phyloP scores from a whole-genome alignment of 306 rosid genomes.

The Cucumis hystrix region DNA sequence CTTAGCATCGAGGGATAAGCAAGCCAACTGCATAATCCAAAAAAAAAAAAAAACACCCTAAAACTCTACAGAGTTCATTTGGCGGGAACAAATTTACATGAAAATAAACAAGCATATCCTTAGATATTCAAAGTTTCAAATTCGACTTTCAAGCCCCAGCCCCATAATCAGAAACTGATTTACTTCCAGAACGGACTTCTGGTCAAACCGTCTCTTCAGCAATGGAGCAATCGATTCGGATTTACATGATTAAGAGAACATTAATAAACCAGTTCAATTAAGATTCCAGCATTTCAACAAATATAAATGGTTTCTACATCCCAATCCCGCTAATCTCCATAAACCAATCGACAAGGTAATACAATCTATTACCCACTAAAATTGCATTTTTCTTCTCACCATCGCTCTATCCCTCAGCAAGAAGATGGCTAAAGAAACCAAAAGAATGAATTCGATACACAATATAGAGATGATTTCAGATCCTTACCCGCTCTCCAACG shows the following conservation, averaged over 20 bases:
- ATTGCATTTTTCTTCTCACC: neutral
- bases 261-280: neutral
- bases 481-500: slow-evolving; percentile 76
- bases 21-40: neutral
- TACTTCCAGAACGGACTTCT: neutral
- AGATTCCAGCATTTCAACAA: neutral
- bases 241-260: neutral
- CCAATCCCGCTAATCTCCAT: neutral
- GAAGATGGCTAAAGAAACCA: neutral
- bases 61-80: neutral
- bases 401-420: neutral
- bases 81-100: neutral
- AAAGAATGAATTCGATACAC: neutral
- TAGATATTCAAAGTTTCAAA: neutral
- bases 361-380: neutral
- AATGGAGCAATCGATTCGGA: neutral
- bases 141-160: neutral
- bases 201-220: neutral
- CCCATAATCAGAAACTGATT: neutral
- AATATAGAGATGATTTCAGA: neutral
- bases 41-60: neutral
- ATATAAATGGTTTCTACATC: neutral
- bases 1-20: neutral
- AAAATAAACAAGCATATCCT: neutral
- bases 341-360: neutral